phyloP scores from a whole-genome alignment of 2,329 filamentous ascomycete genomes.

The Didymella arachidicola region DNA sequence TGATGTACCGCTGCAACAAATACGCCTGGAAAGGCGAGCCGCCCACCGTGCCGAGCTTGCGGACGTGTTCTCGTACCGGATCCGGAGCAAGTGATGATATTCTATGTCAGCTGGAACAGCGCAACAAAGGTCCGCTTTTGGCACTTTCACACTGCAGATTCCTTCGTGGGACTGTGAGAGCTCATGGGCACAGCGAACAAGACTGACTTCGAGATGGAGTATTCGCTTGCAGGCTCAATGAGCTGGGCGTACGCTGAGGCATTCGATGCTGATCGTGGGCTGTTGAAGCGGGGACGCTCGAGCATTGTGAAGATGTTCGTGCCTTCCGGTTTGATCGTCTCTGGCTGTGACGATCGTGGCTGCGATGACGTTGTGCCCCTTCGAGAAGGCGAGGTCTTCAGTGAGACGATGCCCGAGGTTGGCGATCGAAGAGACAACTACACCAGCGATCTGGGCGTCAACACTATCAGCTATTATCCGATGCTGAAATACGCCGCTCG shows the following conservation, averaged over 20 bases:
- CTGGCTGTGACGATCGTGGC: constrained; percentile 12
- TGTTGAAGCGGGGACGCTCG: constrained; percentile 9
- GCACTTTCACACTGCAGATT: constrained; percentile 38
- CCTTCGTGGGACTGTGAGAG: constrained; percentile 11
- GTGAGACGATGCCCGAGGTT: constrained; percentile 11
- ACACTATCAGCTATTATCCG: constrained; percentile 14
- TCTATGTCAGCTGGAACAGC: constrained; percentile 42
- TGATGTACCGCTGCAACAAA: constrained; percentile 52
- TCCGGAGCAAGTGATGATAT: constrained; percentile 19
- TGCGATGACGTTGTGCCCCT: constrained; percentile 14
- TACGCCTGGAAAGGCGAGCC: constrained; percentile 38
- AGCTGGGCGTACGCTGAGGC: constrained; percentile 17
- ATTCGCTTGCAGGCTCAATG: constrained; percentile 4
- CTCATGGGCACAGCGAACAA: constrained; percentile 7
- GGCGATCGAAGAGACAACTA: constrained; percentile 11
- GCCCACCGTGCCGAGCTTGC: constrained; percentile 27
- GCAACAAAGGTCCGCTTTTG: constrained; percentile 39
- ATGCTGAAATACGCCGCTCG: not conserved
- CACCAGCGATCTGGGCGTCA: constrained; percentile 9
- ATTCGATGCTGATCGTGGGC: constrained; percentile 8
- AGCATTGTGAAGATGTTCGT: constrained; percentile 19
- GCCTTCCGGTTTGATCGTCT: constrained; percentile 11
- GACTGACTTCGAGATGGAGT: constrained; percentile 14
- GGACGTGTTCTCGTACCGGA: constrained; percentile 1
- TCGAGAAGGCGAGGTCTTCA: constrained; percentile 12